Percentiles rank a stretch among this genome's conserved stretches.
These are phyloP conservation scores for Penicillium steckii DNA, from an alignment of 495 filamentous ascomycete genomes.

Conservation along the genomic window DNA sequence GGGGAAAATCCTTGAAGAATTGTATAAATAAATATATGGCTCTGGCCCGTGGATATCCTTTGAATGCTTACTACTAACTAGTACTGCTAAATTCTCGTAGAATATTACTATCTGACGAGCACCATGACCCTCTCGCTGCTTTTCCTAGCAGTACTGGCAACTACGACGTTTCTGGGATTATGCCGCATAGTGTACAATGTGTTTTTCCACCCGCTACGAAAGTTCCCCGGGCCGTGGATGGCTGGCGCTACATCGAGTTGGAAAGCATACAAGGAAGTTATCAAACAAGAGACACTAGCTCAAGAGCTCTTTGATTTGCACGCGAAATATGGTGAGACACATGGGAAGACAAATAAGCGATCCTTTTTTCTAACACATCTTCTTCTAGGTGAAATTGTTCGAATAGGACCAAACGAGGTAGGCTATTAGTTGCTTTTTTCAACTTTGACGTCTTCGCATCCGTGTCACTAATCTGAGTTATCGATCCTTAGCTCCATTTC, in stretches of 20 bases:
- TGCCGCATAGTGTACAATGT: slow-evolving; percentile 2
- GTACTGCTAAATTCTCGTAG: background rate
- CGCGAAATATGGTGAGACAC: slow-evolving; percentile 1
- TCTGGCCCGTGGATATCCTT: background rate
- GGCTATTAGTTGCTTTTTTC: background rate
- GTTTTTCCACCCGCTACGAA: slow-evolving; percentile 1
- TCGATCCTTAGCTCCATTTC: background rate
- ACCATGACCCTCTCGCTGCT: background rate
- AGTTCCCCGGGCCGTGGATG: slow-evolving; percentile 5
- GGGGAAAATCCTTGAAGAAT: background rate
- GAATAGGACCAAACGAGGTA: slow-evolving; percentile 2
- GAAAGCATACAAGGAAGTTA: slow-evolving; percentile 8
- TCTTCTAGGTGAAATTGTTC: slow-evolving; percentile 3
- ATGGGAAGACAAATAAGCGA: background rate
- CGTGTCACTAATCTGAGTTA: background rate
- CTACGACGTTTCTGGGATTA: background rate
- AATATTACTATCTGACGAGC: background rate
- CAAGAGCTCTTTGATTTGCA: slow-evolving; percentile 1
- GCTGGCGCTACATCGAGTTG: slow-evolving; percentile 5
- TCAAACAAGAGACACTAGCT: slow-evolving; percentile 1
- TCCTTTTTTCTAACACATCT: background rate
- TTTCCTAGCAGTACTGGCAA: background rate
- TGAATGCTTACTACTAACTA: background rate
- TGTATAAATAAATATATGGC: background rate
- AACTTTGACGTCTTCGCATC: background rate